Percentiles rank a stretch among this genome's conserved stretches.
Evolutionary conservation across 163 green algal genomes (phyloP).

Genomic region (Scenedesmus sp.): DNA sequence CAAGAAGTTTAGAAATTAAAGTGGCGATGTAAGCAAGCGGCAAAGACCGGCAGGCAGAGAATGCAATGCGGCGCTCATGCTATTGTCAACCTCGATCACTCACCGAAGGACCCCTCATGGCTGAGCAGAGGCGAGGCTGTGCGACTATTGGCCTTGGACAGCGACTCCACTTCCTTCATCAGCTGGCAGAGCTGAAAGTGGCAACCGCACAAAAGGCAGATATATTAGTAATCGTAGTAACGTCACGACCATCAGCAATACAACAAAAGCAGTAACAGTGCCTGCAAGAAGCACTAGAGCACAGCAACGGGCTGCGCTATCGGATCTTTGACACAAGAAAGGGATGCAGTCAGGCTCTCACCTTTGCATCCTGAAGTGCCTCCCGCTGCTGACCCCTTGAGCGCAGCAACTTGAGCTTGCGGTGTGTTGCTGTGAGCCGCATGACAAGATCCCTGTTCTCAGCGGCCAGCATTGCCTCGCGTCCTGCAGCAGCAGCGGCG

Average conservation of each 20-base stretch:
- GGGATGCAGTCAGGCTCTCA: background rate
- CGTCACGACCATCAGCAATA: background rate
- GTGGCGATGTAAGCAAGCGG: background rate
- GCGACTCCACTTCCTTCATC: background rate
- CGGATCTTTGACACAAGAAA: no score
- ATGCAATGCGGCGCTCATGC: background rate
- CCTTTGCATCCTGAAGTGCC: slow-evolving; percentile 34
- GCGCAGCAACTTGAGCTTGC: slow-evolving; percentile 48
- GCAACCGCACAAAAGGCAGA: background rate
- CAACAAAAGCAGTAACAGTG: background rate
- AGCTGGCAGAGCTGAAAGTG: slow-evolving; percentile 20
- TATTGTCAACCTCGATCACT: background rate
- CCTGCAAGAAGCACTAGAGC: background rate
- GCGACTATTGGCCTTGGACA: slow-evolving; percentile 8
- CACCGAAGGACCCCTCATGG: background rate
- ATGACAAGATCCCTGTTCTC: slow-evolving; percentile 49
- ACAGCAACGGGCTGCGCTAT: background rate
- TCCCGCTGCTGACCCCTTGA: slow-evolving; percentile 33
- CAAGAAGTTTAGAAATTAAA: background rate
- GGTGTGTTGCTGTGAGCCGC: slow-evolving; percentile 37
- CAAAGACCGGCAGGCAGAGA: background rate
- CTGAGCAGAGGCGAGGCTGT: background rate
- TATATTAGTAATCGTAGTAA: background rate
- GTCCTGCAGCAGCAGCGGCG: background rate
- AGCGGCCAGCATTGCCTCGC: slow-evolving; percentile 35